These are phyloP conservation scores for Clonostachys rosea DNA, from an alignment of 2,329 filamentous ascomycete species.

Conservation along the genomic window DNA sequence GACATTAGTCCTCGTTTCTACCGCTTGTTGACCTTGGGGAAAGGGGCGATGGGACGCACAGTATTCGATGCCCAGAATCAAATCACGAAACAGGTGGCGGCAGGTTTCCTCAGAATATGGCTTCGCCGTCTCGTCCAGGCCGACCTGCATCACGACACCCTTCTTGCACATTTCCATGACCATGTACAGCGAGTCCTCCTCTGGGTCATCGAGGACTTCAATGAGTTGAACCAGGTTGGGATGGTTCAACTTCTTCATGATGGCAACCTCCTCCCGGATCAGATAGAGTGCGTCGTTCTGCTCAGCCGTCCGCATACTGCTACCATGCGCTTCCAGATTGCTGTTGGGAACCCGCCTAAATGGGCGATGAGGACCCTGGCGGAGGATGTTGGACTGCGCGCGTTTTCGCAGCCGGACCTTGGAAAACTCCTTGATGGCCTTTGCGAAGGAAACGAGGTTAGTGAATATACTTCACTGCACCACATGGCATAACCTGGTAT, in stretches of 20 bases:
- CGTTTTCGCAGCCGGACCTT: constrained; percentile 86
- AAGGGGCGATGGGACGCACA: constrained; percentile 40
- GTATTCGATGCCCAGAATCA: constrained; percentile 94
- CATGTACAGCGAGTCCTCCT: constrained; percentile 96
- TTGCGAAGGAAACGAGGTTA: constrained; percentile 1
- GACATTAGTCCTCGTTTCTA: constrained; percentile 3
- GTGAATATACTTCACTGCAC: constrained; percentile 6
- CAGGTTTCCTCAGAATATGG: constrained; percentile 82
- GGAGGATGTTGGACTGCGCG: constrained; percentile 83
- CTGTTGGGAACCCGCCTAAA: constrained; percentile 12
- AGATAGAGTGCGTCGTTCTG: constrained; percentile 71
- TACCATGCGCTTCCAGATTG: constrained; percentile 8
- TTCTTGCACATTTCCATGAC: constrained; percentile 99
- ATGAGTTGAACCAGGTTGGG: constrained; percentile 89
- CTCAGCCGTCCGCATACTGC: constrained; percentile 40
- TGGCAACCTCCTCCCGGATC: constrained; percentile 94
- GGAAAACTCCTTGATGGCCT: constrained; percentile 98
- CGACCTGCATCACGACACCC: constrained; percentile 94
- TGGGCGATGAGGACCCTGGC: constrained; percentile 32
- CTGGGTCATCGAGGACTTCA: constrained; percentile 91
- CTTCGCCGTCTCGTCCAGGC: constrained; percentile 74
- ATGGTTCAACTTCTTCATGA: constrained; percentile 98
- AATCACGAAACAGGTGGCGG: constrained; percentile 88
- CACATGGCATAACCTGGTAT: constrained; percentile 1
- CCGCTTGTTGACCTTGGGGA: not conserved